Percentiles rank a stretch among this genome's conserved stretches.
These are phyloP conservation scores for Yamadazyma scolyti DNA, from an alignment of 805 yeast species.

Conservation along the genomic window DNA sequence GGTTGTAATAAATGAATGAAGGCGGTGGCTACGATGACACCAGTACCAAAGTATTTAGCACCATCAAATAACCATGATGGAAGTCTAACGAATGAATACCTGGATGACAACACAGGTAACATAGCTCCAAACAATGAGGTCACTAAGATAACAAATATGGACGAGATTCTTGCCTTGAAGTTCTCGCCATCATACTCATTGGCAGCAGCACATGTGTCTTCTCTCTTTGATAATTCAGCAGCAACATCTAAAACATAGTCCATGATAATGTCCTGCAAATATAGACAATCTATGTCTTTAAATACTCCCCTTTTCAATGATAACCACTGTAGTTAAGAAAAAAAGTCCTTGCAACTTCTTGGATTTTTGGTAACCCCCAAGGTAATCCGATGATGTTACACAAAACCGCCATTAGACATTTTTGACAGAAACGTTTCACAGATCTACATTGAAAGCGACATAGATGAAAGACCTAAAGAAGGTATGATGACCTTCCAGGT, in stretches of 20 bases:
- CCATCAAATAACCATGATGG: slow-evolving; percentile 64
- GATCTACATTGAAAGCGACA: too few species aligned
- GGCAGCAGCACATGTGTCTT: slow-evolving; percentile 35
- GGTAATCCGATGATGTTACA: slow-evolving; percentile 1
- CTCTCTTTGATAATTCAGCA: slow-evolving; percentile 9
- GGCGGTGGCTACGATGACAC: slow-evolving; percentile 80
- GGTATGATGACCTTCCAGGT: too few species aligned
- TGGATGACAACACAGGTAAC: slow-evolving; percentile 61
- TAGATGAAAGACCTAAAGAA: too few species aligned
- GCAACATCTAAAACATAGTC: background rate
- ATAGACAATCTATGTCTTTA: background rate
- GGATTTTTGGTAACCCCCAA: slow-evolving; percentile 5
- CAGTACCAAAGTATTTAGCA: slow-evolving; percentile 78
- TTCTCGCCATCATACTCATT: slow-evolving; percentile 44
- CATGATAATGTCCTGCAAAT: background rate
- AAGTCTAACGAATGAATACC: slow-evolving; percentile 50
- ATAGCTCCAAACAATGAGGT: slow-evolving; percentile 54
- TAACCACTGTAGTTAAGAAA: background rate
- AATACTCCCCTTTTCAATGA: background rate
- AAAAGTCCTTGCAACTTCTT: too few species aligned
- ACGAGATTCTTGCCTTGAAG: slow-evolving; percentile 52
- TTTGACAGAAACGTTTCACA: too few species aligned
- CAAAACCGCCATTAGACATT: too few species aligned
- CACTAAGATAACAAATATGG: slow-evolving; percentile 58
- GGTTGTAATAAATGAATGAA: slow-evolving; percentile 73